Base-by-base conservation (phyloP, 2,329 filamentous ascomycete genomes). In the Verticillium nonalfalfae region DNA sequence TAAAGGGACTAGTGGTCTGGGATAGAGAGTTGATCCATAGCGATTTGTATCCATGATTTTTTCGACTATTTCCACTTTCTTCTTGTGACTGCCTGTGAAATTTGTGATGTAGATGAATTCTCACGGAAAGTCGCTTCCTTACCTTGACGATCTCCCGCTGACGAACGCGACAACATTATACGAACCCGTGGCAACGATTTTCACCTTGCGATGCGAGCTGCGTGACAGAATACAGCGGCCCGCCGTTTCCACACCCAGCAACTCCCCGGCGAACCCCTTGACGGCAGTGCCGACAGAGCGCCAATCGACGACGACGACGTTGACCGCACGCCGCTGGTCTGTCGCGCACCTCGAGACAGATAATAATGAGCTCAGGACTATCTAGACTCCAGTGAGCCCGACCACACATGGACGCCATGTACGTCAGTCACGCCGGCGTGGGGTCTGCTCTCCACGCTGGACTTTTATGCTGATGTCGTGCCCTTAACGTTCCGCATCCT, bases 401-500 rank as follows among this genome's bases (percentile, higher is more conserved):
- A 58, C 59, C 5, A 31, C 61, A 59, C 36, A 58, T 66, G 52
- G 63, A 66, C 52, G 60, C 65, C 33, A 62, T 65, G 64, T 64
- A 61, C 55, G 64, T 66, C 63, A 58, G 56, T 65, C 55, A 65
- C 61, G 64, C 64, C 64, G 54, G 63, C 64, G 58, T 66, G 61
- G 64, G 61, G 63, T 31, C 59, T 61, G 39, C 56, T 63, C 39
- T 63, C 64, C 58, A 60, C 58, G 52, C 54, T 56, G 40, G 60
- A 61, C 52, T 56, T 54, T 35, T 61, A 62, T 33, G 59, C 62
- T 36, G 63, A 65, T 33, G 58, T 39, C 15, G 39, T 66, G 36
- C 60, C 59, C 56, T 60, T 60, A 18, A 59, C 61, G 34, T 66
- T 66, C 59, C 21, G 21, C 21, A 21, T 21, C 21, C 21, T 21